Evolutionary conservation across 2,329 filamentous ascomycete species (phyloP).

Genomic region (Tothia fuscella): DNA sequence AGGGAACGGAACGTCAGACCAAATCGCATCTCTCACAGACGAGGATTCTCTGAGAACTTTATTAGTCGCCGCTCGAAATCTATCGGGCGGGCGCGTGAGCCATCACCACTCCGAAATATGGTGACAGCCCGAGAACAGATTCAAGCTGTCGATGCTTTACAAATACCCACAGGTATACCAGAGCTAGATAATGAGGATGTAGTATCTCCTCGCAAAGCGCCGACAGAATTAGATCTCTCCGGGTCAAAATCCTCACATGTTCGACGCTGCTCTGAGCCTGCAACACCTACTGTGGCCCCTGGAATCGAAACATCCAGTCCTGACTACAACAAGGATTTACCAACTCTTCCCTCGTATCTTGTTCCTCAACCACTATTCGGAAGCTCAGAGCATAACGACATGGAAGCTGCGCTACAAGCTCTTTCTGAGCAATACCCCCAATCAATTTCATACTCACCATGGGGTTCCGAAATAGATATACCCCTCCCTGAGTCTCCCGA

Average conservation of each 20-base stretch:
- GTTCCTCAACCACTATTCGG: conserved; percentile 8
- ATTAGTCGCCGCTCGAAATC: neutral
- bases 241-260: neutral
- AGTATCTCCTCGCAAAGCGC: neutral
- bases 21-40: conserved; percentile 1
- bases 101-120: neutral
- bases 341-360: conserved; percentile 8
- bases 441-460: neutral
- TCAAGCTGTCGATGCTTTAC: neutral
- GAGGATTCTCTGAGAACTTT: neutral
- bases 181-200: neutral
- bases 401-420: neutral
- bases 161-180: neutral
- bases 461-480: neutral
- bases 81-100: neutral
- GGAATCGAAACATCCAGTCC: neutral
- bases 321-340: conserved; percentile 8
- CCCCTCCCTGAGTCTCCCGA: neutral
- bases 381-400: neutral
- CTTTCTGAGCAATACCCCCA: neutral
- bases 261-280: too few species aligned
- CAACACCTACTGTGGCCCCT: too few species aligned
- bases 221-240: neutral
- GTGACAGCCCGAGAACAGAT: neutral
- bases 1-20: neutral